Conservation (phyloP, 108 stramenopile genomes). For the Skeletonema potamos region DNA sequence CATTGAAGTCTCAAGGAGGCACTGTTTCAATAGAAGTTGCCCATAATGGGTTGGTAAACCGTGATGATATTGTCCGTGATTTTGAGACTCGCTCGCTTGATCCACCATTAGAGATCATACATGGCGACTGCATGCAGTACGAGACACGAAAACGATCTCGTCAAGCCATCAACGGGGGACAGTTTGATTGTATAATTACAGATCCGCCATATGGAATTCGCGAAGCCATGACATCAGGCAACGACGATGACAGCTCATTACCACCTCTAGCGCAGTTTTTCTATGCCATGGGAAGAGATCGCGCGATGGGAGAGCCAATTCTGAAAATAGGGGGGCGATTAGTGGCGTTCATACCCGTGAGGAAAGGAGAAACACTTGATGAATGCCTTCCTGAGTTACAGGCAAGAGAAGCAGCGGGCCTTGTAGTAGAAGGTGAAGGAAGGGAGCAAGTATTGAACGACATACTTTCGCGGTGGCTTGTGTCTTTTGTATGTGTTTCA, state of each 20-base stretch:
- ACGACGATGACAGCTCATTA: background rate
- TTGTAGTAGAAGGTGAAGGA: conserved; percentile 40
- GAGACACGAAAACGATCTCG: conserved; percentile 58
- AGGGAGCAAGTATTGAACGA: conserved; percentile 50
- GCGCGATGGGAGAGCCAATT: conserved; percentile 26
- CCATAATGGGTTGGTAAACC: conserved; percentile 67
- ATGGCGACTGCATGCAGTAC: conserved; percentile 55
- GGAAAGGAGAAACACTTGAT: conserved; percentile 26
- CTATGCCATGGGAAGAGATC: conserved; percentile 42
- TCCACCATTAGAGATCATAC: conserved; percentile 56
- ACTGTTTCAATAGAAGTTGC: conserved; percentile 87
- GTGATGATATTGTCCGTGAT: conserved; percentile 66
- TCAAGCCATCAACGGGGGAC: conserved; percentile 38
- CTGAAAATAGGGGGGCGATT: conserved; percentile 43
- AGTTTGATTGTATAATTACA: conserved; percentile 77
- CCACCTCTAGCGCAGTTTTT: conserved; percentile 37
- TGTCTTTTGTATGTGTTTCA: conserved; percentile 32
- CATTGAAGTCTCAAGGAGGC: conserved; percentile 9
- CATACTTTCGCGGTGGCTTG: conserved; percentile 38
- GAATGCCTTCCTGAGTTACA: conserved; percentile 34
- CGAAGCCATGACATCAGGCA: conserved; percentile 11
- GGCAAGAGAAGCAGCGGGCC: conserved; percentile 19
- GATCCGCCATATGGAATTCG: conserved; percentile 88
- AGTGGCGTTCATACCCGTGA: conserved; percentile 49
- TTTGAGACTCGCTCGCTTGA: conserved; percentile 63